Evolutionary conservation across 1,284 basidiomycete species (phyloP).

Genomic region (Trichosporon ovoides): DNA sequence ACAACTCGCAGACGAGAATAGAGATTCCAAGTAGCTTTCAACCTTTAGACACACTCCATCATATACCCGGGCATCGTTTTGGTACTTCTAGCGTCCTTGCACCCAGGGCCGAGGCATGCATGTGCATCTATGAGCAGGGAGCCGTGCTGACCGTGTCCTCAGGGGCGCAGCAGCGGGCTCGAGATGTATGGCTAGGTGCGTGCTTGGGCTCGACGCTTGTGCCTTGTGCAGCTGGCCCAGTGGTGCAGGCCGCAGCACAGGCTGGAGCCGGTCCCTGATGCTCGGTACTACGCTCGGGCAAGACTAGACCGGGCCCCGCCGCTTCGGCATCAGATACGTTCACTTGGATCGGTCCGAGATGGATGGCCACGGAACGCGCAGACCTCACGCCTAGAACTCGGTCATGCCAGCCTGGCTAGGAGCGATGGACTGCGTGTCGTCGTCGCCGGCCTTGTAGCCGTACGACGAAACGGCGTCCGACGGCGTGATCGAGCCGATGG

Average conservation of each 20-base stretch:
- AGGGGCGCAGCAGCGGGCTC: neutral
- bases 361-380: neutral
- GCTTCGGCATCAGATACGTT: too few relatives aligned
- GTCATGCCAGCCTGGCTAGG: constrained; percentile 50
- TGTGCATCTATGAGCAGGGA: constrained; percentile 12
- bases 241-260: too few relatives aligned
- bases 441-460: constrained; percentile 48
- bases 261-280: too few relatives aligned
- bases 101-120: constrained; percentile 18
- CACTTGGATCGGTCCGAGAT: neutral
- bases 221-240: too few relatives aligned
- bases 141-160: neutral
- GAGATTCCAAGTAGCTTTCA: neutral
- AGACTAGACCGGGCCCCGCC: too few relatives aligned
- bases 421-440: constrained; percentile 44
- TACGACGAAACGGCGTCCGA: constrained; percentile 43
- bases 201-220: neutral
- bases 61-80: neutral
- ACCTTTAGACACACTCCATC: neutral
- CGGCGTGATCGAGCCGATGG: constrained; percentile 65
- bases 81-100: neutral
- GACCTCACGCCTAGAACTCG: constrained; percentile 38
- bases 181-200: neutral
- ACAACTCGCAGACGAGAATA: neutral
- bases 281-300: too few relatives aligned